Evolutionary conservation across 2,329 filamentous ascomycete species (phyloP).

Genomic region (Fusarium decemcellulare): DNA sequence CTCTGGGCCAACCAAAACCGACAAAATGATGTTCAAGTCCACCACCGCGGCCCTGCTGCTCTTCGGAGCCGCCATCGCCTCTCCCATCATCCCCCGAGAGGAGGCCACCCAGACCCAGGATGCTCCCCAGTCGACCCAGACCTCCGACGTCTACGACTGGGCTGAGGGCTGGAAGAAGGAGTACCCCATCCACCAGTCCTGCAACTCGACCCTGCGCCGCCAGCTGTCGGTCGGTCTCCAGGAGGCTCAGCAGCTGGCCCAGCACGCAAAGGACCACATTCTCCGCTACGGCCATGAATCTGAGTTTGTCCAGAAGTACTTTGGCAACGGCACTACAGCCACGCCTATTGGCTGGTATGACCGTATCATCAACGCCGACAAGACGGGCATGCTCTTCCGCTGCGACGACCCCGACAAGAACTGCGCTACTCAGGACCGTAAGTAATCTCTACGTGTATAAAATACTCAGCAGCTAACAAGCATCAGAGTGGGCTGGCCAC

Average conservation of each 20-base stretch:
- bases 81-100: constrained; percentile 46
- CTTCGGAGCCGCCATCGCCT: constrained; percentile 45
- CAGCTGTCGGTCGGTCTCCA: constrained; percentile 70
- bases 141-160: constrained; percentile 50
- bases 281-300: constrained; percentile 70
- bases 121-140: constrained; percentile 34
- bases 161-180: constrained; percentile 49
- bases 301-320: constrained; percentile 75
- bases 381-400: constrained; percentile 71
- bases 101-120: constrained; percentile 41
- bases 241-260: constrained; percentile 70
- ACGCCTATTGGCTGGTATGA: constrained; percentile 74
- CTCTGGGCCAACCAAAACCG: constrained; percentile 14
- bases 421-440: constrained; percentile 65
- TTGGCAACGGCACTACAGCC: constrained; percentile 71
- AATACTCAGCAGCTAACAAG: not conserved
- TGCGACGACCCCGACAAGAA: constrained; percentile 79
- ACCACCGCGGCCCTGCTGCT: constrained; percentile 43
- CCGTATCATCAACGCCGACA: constrained; percentile 71
- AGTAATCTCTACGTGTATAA: constrained; percentile 17
- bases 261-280: constrained; percentile 75
- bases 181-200: constrained; percentile 73
- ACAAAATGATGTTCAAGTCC: constrained; percentile 47
- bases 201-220: constrained; percentile 72
- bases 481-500: constrained; percentile 75